These are phyloP conservation scores for Penicillium robsamsonii DNA, from an alignment of 495 filamentous ascomycete species.

Conservation along the genomic window DNA sequence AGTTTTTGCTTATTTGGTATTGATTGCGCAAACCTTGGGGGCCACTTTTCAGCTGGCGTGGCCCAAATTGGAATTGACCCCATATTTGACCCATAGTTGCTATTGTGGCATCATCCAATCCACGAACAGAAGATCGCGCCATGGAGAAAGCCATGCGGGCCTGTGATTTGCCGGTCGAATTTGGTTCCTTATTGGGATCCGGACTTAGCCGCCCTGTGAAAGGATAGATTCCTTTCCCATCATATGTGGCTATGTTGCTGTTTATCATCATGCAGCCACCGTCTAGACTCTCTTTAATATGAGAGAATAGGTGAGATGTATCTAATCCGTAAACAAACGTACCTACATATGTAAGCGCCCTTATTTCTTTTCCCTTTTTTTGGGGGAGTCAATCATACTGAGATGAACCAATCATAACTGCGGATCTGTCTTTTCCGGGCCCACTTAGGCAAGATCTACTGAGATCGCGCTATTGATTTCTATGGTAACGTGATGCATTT, in stretches of 20 bases:
- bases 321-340: background rate
- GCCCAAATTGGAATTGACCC: background rate
- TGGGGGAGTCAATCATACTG: background rate
- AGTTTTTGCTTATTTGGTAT: slow-evolving; percentile 2
- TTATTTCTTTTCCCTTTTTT: background rate
- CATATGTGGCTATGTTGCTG: background rate
- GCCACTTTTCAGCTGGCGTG: slow-evolving; percentile 5
- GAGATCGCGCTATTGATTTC: slow-evolving; percentile 6
- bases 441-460: slow-evolving; percentile 4
- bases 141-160: background rate
- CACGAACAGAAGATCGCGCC: background rate
- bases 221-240: background rate
- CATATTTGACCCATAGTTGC: background rate
- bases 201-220: background rate
- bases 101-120: background rate
- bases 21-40: slow-evolving; percentile 1
- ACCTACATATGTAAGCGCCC: too few relatives aligned
- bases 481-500: background rate
- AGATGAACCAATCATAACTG: slow-evolving; percentile 2
- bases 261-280: background rate
- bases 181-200: background rate
- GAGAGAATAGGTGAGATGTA: background rate
- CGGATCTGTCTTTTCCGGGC: background rate
- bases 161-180: slow-evolving; percentile 4
- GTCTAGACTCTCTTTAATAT: background rate